Base-by-base conservation (phyloP, 495 filamentous ascomycete species). In the Parathielavia hyrcaniae region DNA sequence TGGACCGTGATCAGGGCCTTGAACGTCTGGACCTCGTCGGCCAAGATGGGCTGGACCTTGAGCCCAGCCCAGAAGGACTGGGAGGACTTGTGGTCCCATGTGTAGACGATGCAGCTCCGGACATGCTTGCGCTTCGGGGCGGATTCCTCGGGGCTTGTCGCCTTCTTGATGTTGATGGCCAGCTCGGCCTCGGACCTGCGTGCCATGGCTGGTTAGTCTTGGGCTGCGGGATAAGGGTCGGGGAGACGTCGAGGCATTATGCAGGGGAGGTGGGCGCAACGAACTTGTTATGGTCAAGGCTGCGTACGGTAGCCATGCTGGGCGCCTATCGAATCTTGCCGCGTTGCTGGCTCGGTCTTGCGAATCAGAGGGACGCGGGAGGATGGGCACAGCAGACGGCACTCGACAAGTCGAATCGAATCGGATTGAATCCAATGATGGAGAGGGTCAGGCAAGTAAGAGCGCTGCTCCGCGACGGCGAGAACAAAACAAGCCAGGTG, bases 111-210 rank as follows among this genome's bases (percentile, higher is more conserved):
- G 69, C 90, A 95, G 67, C 87, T 90, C 58, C 93, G 87, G 59
- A 98, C 93, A 90, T 98, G 93, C 74, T 98, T 98, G 62, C 91
- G 87, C 82, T 97, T 97, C 39, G 92, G 92, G 23, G 92, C 92
- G 6, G 90, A 89, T 76, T 97, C 92, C 69, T 97, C 91, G 84
- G 73, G 88, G 71, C 85, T 96, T 32, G 93, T 98, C 17, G 93
- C 93, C 76, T 98, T 98, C 69, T 87, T 85, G 73, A 98, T 96
- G 72, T 97, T 95, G 74, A 93, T 87, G 68, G 87, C 83, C 66
- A 98, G 83, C 73, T 98, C 91, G 65, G 86, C 84, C 74, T 98
- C 93, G 66, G 92, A 90, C 72, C 90, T 93, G 70, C 38, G 60
- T 26, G 50, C 55, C 47, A 63, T 66, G 50, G 53, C 23, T 22